A percentile compares a stretch with the other conserved stretches of the same genome.
Evolutionary conservation across 768 basidiomycete species (phyloP).

Genomic region (Butyriboletus loyo): DNA sequence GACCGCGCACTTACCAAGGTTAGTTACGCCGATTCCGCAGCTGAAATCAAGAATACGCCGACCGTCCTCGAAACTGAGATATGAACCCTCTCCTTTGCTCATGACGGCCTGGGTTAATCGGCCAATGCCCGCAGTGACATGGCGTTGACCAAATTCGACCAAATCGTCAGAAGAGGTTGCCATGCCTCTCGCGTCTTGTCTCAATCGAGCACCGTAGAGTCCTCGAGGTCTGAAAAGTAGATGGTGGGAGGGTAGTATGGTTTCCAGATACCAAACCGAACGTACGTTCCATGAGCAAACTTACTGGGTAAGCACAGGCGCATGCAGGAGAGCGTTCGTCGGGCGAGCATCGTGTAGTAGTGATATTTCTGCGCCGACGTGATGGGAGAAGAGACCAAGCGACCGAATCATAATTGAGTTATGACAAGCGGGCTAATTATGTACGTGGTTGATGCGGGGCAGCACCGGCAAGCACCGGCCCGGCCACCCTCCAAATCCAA

Average conservation of each 20-base stretch:
- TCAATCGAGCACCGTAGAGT: neutral
- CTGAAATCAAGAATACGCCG: conserved; percentile 80
- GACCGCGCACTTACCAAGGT: conserved; percentile 52
- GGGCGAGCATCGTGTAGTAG: conserved; percentile 10
- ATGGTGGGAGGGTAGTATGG: neutral
- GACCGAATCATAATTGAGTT: neutral
- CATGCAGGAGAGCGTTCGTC: conserved; percentile 5
- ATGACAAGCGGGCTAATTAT: neutral
- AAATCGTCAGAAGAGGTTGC: conserved; percentile 22
- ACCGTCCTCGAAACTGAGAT: conserved; percentile 71
- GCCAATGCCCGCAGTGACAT: conserved; percentile 45
- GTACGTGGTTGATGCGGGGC: neutral
- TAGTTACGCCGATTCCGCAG: conserved; percentile 84
- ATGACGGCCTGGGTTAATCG: conserved; percentile 53
- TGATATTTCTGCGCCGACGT: neutral
- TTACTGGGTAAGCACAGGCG: neutral
- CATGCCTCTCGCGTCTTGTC: conserved; percentile 14
- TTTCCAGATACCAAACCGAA: neutral
- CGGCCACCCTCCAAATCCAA: neutral
- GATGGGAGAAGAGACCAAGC: neutral
- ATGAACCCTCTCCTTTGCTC: conserved; percentile 67
- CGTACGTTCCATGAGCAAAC: conserved; percentile 10
- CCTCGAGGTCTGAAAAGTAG: conserved; percentile 1
- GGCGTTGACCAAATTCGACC: conserved; percentile 39
- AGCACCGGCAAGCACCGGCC: neutral